phyloP scores from a whole-genome alignment of 108 stramenopile species.

The Skeletonema potamos region DNA sequence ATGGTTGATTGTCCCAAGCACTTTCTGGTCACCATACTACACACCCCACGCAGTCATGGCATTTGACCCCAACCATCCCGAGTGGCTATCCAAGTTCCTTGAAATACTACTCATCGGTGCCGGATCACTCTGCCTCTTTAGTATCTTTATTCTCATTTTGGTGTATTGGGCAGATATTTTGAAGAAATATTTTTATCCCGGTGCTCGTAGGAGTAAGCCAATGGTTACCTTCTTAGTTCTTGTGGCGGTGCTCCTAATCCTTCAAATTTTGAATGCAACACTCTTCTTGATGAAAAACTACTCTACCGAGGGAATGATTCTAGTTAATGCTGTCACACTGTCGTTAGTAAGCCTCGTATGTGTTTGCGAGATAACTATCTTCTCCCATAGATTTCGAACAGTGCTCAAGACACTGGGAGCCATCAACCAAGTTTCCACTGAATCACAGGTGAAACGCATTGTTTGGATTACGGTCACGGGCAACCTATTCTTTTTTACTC shows the following conservation, averaged over 20 bases:
- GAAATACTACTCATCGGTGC: slow-evolving; percentile 78
- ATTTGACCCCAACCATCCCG: slow-evolving; percentile 66
- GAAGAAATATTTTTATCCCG: slow-evolving; percentile 93
- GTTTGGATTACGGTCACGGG: slow-evolving; percentile 95
- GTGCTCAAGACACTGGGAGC: slow-evolving; percentile 92
- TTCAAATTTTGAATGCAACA: slow-evolving; percentile 77
- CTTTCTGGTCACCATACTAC: slow-evolving; percentile 83
- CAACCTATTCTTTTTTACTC: slow-evolving; percentile 92
- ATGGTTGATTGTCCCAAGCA: slow-evolving; percentile 90
- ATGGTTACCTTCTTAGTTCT: slow-evolving; percentile 87
- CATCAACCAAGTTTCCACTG: slow-evolving; percentile 95
- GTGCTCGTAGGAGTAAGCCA: slow-evolving; percentile 78
- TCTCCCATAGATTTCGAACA: slow-evolving; percentile 91
- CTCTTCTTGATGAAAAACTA: slow-evolving; percentile 82
- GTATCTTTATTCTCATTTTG: slow-evolving; percentile 94
- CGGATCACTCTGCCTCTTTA: slow-evolving; percentile 89
- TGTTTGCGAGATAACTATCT: slow-evolving; percentile 91
- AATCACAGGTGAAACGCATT: slow-evolving; percentile 92
- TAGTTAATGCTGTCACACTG: slow-evolving; percentile 83
- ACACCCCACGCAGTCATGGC: slow-evolving; percentile 86
- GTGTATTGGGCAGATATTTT: slow-evolving; percentile 98
- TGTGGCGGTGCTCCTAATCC: slow-evolving; percentile 59
- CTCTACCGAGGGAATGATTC: slow-evolving; percentile 93
- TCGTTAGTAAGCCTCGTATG: slow-evolving; percentile 85
- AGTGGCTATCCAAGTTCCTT: slow-evolving; percentile 86